These are phyloP conservation scores for Fusarium domesticum DNA, from an alignment of 2,329 filamentous ascomycete genomes.

Conservation along the genomic window DNA sequence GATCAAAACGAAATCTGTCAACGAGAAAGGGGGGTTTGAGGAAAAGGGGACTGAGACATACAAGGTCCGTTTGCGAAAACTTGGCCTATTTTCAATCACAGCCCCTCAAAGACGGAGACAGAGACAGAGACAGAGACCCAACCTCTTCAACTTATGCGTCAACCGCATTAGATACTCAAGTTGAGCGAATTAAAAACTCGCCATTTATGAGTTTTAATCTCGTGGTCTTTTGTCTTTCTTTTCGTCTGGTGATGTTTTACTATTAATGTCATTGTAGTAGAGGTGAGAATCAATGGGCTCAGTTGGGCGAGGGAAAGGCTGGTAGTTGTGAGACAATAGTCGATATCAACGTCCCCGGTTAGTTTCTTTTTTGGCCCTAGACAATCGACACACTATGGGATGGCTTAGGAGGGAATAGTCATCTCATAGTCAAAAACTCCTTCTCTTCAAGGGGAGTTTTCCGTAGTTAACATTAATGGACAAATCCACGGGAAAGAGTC, in stretches of 20 bases:
- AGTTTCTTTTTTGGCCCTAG: no score
- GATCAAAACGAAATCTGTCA: constrained; percentile 4
- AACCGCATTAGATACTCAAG: not conserved
- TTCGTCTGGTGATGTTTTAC: constrained; percentile 4
- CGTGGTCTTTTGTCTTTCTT: constrained; percentile 2
- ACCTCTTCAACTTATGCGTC: not conserved
- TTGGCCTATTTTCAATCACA: not conserved
- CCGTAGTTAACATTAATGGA: no score
- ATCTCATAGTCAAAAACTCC: not conserved
- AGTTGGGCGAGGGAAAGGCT: constrained; percentile 9
- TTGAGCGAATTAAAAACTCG: not conserved
- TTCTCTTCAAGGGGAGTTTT: no score
- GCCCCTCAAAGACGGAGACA: no score
- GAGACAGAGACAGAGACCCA: no score
- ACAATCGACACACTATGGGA: not conserved
- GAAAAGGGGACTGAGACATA: not conserved
- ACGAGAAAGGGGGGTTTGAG: not conserved
- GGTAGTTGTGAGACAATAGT: constrained; percentile 15
- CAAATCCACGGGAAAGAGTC: no score
- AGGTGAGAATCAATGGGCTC: not conserved
- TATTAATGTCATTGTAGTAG: constrained; percentile 4
- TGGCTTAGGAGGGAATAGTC: not conserved
- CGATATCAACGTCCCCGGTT: constrained; percentile 8
- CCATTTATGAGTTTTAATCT: not conserved
- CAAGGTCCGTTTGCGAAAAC: not conserved